Conservation (phyloP, 2,329 filamentous ascomycete genomes). For the Aspergillus sp. region DNA sequence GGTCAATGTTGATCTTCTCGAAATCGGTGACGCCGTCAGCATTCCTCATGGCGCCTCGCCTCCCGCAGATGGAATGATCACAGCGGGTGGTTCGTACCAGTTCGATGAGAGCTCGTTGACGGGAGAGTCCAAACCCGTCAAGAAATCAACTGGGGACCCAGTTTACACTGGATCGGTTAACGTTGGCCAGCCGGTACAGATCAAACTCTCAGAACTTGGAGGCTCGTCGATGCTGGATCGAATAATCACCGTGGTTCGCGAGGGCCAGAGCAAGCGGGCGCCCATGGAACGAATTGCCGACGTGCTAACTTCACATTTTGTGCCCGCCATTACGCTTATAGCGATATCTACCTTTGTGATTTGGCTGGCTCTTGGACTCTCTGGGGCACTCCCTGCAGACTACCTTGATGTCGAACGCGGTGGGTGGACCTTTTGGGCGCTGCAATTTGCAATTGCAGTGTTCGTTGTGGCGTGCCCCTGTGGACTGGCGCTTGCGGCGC, state of each 20-base stretch:
- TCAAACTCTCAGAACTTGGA: conserved; percentile 36
- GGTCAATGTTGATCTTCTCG: conserved; percentile 59
- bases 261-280: conserved; percentile 41
- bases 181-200: conserved; percentile 35
- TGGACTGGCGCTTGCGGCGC: conserved; percentile 73
- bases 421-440: conserved; percentile 44
- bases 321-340: conserved; percentile 40
- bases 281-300: conserved; percentile 41
- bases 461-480: conserved; percentile 84
- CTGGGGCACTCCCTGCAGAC: conserved; percentile 37
- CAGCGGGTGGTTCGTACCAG: conserved; percentile 46
- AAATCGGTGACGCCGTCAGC: conserved; percentile 63
- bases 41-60: conserved; percentile 74
- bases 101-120: conserved; percentile 92
- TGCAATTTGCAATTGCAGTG: conserved; percentile 67
- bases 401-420: conserved; percentile 43
- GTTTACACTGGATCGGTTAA: conserved; percentile 42
- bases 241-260: conserved; percentile 41
- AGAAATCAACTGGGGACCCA: conserved; percentile 32
- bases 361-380: conserved; percentile 38
- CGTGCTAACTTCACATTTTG: conserved; percentile 40
- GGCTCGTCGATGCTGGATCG: conserved; percentile 43
- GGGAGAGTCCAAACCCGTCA: conserved; percentile 40
- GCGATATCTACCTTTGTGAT: conserved; percentile 39
- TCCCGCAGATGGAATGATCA: conserved; percentile 65